These are phyloP conservation scores for Lepidopterella palustris DNA, from an alignment of 495 filamentous ascomycete species.

Conservation along the genomic window DNA sequence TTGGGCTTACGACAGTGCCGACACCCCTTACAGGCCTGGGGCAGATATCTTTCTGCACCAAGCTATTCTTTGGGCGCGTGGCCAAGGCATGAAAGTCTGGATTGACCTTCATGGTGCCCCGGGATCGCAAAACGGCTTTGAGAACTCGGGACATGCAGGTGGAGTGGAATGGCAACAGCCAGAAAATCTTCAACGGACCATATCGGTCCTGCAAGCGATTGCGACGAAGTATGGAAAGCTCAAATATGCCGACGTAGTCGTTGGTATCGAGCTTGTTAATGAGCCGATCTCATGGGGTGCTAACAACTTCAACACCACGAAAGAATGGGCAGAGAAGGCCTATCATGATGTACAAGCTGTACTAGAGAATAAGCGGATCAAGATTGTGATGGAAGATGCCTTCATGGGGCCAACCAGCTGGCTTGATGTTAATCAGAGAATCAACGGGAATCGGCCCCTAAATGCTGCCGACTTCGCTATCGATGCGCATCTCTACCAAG, in stretches of 20 bases:
- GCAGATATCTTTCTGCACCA: slow-evolving; percentile 38
- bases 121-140: slow-evolving; percentile 42
- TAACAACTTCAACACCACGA: slow-evolving; percentile 33
- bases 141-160: slow-evolving; percentile 38
- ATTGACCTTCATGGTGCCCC: slow-evolving; percentile 39
- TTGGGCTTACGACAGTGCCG: slow-evolving; percentile 39
- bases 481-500: slow-evolving; percentile 38
- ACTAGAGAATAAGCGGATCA: slow-evolving; percentile 33
- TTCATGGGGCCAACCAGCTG: slow-evolving; percentile 32
- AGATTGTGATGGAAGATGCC: slow-evolving; percentile 38
- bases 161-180: slow-evolving; percentile 36
- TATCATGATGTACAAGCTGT: slow-evolving; percentile 34
- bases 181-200: slow-evolving; percentile 35
- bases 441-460: not conserved
- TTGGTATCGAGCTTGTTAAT: slow-evolving; percentile 40
- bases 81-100: slow-evolving; percentile 37
- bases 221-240: slow-evolving; percentile 38
- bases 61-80: slow-evolving; percentile 40
- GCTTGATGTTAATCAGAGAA: slow-evolving; percentile 4
- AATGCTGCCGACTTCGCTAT: slow-evolving; percentile 28
- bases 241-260: slow-evolving; percentile 41
- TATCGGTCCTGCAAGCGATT: slow-evolving; percentile 37
- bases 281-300: slow-evolving; percentile 35
- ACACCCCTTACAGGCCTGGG: slow-evolving; percentile 35
- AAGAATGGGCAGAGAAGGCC: slow-evolving; percentile 34